phyloP scores from a whole-genome alignment of 768 basidiomycete genomes.

The Boletus edulis region DNA sequence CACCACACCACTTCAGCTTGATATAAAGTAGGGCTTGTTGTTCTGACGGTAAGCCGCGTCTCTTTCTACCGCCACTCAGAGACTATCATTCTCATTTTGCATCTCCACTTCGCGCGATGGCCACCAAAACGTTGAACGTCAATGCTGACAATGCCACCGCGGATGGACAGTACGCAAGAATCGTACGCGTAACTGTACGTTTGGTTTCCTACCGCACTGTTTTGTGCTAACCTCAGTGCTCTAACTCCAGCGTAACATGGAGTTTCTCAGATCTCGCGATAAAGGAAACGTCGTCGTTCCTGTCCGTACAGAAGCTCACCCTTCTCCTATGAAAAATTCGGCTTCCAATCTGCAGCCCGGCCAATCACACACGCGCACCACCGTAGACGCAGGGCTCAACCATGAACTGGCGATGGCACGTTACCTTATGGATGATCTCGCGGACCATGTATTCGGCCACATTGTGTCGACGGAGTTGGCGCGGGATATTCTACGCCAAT shows the following conservation, averaged over 20 bases:
- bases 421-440: background rate
- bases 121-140: background rate
- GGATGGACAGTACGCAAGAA: background rate
- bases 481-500: background rate
- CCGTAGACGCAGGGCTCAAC: background rate
- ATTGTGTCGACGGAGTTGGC: background rate
- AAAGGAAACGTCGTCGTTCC: background rate
- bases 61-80: too few relatives aligned
- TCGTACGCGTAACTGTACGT: too few relatives aligned
- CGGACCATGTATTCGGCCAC: conserved; percentile 9
- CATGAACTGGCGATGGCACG: conserved; percentile 5
- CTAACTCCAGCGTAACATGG: background rate
- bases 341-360: background rate
- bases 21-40: too few relatives aligned
- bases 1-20: too few relatives aligned
- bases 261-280: background rate
- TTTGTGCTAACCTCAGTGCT: too few relatives aligned
- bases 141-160: too few relatives aligned
- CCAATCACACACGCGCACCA: background rate
- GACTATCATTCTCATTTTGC: too few relatives aligned
- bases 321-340: background rate
- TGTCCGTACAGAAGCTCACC: background rate
- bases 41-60: too few relatives aligned
- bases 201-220: too few relatives aligned
- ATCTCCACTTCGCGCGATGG: too few relatives aligned